Conservation (phyloP, 2,329 filamentous ascomycete species). For the Scytalidium sp. region DNA sequence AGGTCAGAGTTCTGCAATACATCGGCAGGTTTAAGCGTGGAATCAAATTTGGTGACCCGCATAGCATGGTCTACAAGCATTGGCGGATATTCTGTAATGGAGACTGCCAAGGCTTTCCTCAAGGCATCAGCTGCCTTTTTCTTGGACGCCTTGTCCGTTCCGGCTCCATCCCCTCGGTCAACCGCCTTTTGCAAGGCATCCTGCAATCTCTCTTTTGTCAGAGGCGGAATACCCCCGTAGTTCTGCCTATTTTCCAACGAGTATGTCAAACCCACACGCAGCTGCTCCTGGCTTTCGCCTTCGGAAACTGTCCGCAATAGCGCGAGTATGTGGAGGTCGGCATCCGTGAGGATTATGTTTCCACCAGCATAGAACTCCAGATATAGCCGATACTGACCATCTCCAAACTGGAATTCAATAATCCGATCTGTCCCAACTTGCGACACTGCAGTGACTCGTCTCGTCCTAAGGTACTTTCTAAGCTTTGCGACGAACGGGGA, state of each 20-base stretch:
- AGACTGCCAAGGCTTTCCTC: slow-evolving; percentile 75
- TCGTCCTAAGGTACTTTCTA: slow-evolving; percentile 84
- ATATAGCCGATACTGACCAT: slow-evolving; percentile 83
- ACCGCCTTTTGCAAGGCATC: slow-evolving; percentile 66
- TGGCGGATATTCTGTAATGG: slow-evolving; percentile 86
- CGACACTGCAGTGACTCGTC: slow-evolving; percentile 73
- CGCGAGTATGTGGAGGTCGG: slow-evolving; percentile 76
- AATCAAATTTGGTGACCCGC: slow-evolving; percentile 66
- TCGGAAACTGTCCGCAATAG: slow-evolving; percentile 78
- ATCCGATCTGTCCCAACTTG: slow-evolving; percentile 94
- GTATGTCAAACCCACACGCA: slow-evolving; percentile 75
- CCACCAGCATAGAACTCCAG: slow-evolving; percentile 96
- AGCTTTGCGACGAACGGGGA: slow-evolving; percentile 82
- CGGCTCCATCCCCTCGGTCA: slow-evolving; percentile 51
- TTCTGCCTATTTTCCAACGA: slow-evolving; percentile 82
- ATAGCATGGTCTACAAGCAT: slow-evolving; percentile 86
- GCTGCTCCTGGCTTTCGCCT: slow-evolving; percentile 79
- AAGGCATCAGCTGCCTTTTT: slow-evolving; percentile 73
- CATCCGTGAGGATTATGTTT: slow-evolving; percentile 90
- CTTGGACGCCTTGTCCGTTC: slow-evolving; percentile 63
- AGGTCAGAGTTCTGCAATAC: slow-evolving; percentile 65
- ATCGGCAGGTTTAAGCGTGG: slow-evolving; percentile 61
- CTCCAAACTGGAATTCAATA: slow-evolving; percentile 88
- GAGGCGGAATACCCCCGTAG: slow-evolving; percentile 67
- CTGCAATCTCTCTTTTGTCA: slow-evolving; percentile 72